These are phyloP conservation scores for Pleurotus ostreatus DNA, from an alignment of 768 basidiomycete genomes.

Conservation along the genomic window DNA sequence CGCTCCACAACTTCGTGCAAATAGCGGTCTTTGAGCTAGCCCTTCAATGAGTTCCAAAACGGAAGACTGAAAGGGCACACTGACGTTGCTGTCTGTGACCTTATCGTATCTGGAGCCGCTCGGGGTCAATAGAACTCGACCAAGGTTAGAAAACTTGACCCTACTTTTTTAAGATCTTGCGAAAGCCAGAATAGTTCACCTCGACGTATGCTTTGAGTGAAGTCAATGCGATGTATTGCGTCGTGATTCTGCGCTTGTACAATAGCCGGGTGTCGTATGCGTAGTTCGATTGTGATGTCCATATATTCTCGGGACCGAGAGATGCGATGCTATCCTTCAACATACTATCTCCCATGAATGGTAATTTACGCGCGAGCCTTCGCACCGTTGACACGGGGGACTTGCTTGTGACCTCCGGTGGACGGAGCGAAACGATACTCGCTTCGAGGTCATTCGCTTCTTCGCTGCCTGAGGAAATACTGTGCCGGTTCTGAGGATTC, in stretches of 20 bases:
- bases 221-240: slow-evolving; percentile 71
- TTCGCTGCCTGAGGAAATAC: slow-evolving; percentile 22
- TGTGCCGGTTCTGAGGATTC: slow-evolving; percentile 15
- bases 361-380: slow-evolving; percentile 1
- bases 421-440: slow-evolving; percentile 26
- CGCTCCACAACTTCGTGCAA: slow-evolving; percentile 66
- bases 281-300: slow-evolving; percentile 77
- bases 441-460: slow-evolving; percentile 42
- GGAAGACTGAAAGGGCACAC: slow-evolving; percentile 7
- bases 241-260: slow-evolving; percentile 87
- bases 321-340: slow-evolving; percentile 51
- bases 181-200: slow-evolving; percentile 88
- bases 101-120: slow-evolving; percentile 76
- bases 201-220: slow-evolving; percentile 85
- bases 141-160: slow-evolving; percentile 16
- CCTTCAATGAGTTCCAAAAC: background rate
- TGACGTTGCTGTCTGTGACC: slow-evolving; percentile 69
- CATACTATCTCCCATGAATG: slow-evolving; percentile 30
- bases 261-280: slow-evolving; percentile 80
- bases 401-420: slow-evolving; percentile 4
- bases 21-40: slow-evolving; percentile 73
- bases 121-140: slow-evolving; percentile 8
- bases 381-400: slow-evolving; percentile 5
- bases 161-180: slow-evolving; percentile 94
- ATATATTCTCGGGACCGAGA: slow-evolving; percentile 48